A percentile compares a stretch with the other conserved stretches of the same genome.
These are phyloP conservation scores for Colletotrichum musae DNA, from an alignment of 2,329 filamentous ascomycete genomes.

Conservation along the genomic window DNA sequence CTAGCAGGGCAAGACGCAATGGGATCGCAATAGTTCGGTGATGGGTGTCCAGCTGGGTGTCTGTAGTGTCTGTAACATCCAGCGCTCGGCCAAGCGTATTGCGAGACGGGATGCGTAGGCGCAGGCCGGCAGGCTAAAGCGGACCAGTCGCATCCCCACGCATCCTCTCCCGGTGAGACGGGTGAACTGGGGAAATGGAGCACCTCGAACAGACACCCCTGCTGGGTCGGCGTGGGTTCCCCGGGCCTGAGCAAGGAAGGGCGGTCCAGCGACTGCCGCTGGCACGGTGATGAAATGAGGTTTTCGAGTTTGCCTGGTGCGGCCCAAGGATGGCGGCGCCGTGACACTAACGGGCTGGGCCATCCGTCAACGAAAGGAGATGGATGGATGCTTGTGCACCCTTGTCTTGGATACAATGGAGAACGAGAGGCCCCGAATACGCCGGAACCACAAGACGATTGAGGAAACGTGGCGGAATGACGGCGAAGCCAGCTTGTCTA, in stretches of 20 bases:
- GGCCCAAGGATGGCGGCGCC: constrained; percentile 9
- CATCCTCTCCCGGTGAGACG: constrained; percentile 15
- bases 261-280: constrained; percentile 22
- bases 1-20: not conserved
- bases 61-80: constrained; percentile 3
- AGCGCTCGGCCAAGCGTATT: constrained; percentile 9
- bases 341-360: constrained; percentile 28
- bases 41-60: not conserved
- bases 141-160: constrained; percentile 19
- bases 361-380: not conserved
- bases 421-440: constrained; percentile 11
- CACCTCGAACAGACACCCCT: constrained; percentile 2
- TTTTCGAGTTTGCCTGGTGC: constrained; percentile 16
- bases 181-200: constrained; percentile 10
- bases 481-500: not conserved
- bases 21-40: constrained; percentile 3
- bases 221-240: constrained; percentile 7
- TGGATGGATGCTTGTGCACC: not conserved
- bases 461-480: constrained; percentile 26
- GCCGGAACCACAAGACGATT: constrained; percentile 12
- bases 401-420: constrained; percentile 22
- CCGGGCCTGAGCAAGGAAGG: constrained; percentile 1
- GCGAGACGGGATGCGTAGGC: constrained; percentile 11
- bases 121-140: constrained; percentile 24
- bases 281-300: constrained; percentile 33